Conservation (phyloP, 306 rosid species). For the Purshia tridentata region DNA sequence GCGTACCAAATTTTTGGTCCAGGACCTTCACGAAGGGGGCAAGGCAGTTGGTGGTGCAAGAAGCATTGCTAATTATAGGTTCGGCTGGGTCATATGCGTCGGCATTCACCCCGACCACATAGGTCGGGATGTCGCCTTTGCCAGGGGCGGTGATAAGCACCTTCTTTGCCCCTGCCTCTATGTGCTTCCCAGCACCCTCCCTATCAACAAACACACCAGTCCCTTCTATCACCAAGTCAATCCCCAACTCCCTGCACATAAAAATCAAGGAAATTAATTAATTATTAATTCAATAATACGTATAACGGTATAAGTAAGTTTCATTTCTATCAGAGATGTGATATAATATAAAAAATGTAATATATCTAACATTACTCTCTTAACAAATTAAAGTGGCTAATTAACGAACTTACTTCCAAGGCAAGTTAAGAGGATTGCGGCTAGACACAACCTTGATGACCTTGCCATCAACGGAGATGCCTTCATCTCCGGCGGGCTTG, state of each 20-base stretch:
- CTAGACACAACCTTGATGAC: conserved; percentile 78
- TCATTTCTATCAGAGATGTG: conserved; percentile 46
- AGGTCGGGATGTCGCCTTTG: conserved; percentile 96
- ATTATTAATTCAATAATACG: too few species aligned
- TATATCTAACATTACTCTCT: too few species aligned
- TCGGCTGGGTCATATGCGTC: conserved; percentile 64
- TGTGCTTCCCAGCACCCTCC: conserved; percentile 92
- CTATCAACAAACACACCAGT: conserved; percentile 95
- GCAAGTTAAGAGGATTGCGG: conserved; percentile 84
- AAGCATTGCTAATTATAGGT: conserved; percentile 85
- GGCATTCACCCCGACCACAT: conserved; percentile 93
- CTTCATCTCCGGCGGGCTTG: conserved; percentile 69
- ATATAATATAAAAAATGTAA: too few species aligned
- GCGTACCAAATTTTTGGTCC: conserved; percentile 65
- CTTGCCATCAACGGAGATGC: conserved; percentile 87
- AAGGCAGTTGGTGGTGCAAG: conserved; percentile 96
- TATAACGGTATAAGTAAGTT: conserved; percentile 85
- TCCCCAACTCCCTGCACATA: conserved; percentile 70
- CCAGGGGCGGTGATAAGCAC: conserved; percentile 98
- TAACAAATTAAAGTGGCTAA: too few species aligned
- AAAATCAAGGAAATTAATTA: too few species aligned
- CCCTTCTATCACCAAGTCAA: conserved; percentile 96
- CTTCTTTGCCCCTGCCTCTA: conserved; percentile 94
- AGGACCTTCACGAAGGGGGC: conserved; percentile 95
- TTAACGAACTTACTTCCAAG: conserved; percentile 77